Percentiles rank a stretch among this genome's conserved stretches.
These are phyloP conservation scores for Arthrobotrys musiformis DNA, from an alignment of 2,329 filamentous ascomycete genomes.

Conservation along the genomic window DNA sequence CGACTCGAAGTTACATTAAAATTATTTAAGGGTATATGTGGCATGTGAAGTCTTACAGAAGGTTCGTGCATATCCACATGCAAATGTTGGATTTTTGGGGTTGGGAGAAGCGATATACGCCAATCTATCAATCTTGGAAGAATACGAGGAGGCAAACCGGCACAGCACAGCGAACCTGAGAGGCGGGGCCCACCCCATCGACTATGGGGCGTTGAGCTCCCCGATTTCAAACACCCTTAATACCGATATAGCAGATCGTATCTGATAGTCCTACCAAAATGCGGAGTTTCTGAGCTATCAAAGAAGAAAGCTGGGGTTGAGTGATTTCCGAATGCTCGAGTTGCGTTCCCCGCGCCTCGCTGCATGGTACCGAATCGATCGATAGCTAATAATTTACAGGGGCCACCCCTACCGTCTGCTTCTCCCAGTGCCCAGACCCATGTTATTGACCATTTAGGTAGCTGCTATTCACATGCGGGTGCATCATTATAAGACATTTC, in stretches of 20 bases:
- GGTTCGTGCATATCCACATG: conserved; percentile 45
- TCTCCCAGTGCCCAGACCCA: conserved; percentile 2
- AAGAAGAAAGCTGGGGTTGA: conserved; percentile 31
- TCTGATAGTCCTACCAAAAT: background rate
- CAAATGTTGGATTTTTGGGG: background rate
- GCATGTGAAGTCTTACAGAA: conserved; percentile 35
- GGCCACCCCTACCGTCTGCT: background rate
- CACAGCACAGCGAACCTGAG: background rate
- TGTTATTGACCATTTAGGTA: conserved; percentile 40
- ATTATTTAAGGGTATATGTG: background rate
- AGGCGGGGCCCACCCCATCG: background rate
- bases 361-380: conserved; percentile 37
- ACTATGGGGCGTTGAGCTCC: background rate
- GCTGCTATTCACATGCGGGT: conserved; percentile 50
- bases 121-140: conserved; percentile 4
- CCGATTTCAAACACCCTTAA: background rate
- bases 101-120: background rate
- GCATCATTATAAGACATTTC: background rate
- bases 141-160: conserved; percentile 28
- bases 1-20: background rate
- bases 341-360: conserved; percentile 16
- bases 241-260: conserved; percentile 26
- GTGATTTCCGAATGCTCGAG: conserved; percentile 37
- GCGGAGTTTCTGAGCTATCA: background rate
- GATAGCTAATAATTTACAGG: conserved; percentile 12